phyloP scores from a whole-genome alignment of 1,284 basidiomycete species.

The Ganoderma resinaceum region DNA sequence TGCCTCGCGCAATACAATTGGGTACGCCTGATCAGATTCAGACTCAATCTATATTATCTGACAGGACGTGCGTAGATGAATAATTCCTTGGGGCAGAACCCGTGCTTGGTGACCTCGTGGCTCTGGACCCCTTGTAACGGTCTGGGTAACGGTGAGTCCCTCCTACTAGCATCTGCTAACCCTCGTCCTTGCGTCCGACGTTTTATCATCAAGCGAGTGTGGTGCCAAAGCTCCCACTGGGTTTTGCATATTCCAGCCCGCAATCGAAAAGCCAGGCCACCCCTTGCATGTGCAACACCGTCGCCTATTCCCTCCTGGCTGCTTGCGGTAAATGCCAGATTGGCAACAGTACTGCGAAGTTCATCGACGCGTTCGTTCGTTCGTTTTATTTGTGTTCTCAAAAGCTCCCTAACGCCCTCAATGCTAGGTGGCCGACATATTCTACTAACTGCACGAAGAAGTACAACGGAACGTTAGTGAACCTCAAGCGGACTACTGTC shows the following conservation, averaged over 20 bases:
- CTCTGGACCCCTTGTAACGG: slow-evolving; percentile 4
- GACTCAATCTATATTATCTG: not conserved
- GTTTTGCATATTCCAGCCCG: not conserved
- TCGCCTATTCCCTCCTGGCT: slow-evolving; percentile 5
- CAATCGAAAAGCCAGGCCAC: not conserved
- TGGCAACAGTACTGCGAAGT: not conserved
- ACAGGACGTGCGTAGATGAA: slow-evolving; percentile 3
- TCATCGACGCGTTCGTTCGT: not conserved
- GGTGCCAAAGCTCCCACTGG: not conserved
- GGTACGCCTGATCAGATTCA: not conserved
- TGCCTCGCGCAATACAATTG: not conserved
- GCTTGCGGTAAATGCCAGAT: slow-evolving; percentile 10
- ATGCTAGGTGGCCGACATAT: not conserved
- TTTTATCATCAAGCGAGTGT: not conserved
- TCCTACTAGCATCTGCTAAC: not conserved
- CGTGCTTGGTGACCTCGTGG: slow-evolving; percentile 6
- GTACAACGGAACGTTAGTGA: not conserved
- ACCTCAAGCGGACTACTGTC: not conserved
- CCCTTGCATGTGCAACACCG: slow-evolving; percentile 12
- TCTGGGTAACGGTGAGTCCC: not conserved
- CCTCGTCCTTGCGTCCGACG: not conserved
- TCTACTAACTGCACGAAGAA: not conserved
- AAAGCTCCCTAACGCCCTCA: not conserved
- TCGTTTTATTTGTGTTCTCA: accelerated
- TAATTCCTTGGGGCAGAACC: slow-evolving; percentile 5